A percentile compares a stretch with the other conserved stretches of the same genome.
Evolutionary conservation across 352 stramenopile genomes (phyloP).

Genomic region (Pythium scleroteichum): DNA sequence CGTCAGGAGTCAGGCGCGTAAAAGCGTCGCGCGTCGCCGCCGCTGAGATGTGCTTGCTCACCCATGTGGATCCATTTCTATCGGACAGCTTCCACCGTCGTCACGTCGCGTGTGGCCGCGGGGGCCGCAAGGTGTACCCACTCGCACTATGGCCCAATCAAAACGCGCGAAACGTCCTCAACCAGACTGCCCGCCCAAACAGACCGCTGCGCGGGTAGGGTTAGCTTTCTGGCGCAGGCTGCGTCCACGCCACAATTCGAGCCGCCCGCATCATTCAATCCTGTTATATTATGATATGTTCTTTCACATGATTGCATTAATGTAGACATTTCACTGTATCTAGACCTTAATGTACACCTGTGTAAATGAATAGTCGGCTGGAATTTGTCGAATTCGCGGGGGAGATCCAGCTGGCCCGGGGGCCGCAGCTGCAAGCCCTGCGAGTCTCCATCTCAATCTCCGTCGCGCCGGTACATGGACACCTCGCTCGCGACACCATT

Average conservation of each 20-base stretch:
- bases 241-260: slow-evolving; percentile 16
- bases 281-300: background rate
- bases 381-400: background rate
- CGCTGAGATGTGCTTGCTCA: background rate
- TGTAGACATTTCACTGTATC: too few species aligned
- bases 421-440: background rate
- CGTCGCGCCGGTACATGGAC: background rate
- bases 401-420: background rate
- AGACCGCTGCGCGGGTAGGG: slow-evolving; percentile 31
- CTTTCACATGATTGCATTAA: background rate
- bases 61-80: slow-evolving; percentile 4
- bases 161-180: background rate
- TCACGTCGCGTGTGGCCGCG: slow-evolving; percentile 3
- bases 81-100: slow-evolving; percentile 1
- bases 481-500: background rate
- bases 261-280: background rate
- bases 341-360: background rate
- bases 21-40: background rate
- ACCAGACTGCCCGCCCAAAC: slow-evolving; percentile 15
- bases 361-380: background rate
- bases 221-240: slow-evolving; percentile 36
- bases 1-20: background rate
- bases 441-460: background rate
- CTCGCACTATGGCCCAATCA: slow-evolving; percentile 18
- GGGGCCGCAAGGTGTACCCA: slow-evolving; percentile 2